These are phyloP conservation scores for Hemileia vastatrix DNA, from an alignment of 1,284 basidiomycete genomes.

Conservation along the genomic window DNA sequence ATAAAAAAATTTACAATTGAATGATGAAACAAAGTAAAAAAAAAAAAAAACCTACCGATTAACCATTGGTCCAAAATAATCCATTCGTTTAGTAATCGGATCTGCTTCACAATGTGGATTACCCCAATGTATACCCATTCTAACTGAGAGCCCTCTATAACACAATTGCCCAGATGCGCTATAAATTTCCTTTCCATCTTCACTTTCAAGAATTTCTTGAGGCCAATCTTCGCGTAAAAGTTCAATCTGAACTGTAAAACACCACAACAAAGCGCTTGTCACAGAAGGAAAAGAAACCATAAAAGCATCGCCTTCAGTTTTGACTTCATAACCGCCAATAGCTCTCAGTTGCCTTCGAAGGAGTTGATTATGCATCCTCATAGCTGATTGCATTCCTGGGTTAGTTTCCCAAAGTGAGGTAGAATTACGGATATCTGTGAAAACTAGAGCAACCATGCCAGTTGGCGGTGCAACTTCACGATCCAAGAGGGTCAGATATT, in stretches of 20 bases:
- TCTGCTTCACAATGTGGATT: conserved; percentile 83
- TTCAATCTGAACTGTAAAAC: conserved; percentile 74
- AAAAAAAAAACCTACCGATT: conserved; percentile 22
- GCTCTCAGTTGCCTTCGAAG: conserved; percentile 76
- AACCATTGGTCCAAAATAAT: conserved; percentile 50
- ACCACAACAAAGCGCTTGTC: conserved; percentile 81
- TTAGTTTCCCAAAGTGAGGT: conserved; percentile 97
- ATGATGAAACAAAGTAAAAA: conserved; percentile 77
- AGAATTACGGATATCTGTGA: conserved; percentile 97
- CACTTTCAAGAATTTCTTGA: conserved; percentile 79
- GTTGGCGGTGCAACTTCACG: conserved; percentile 76
- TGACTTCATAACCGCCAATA: conserved; percentile 97
- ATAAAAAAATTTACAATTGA: no score
- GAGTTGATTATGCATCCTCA: conserved; percentile 80
- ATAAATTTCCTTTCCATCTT: conserved; percentile 74
- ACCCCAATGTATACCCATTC: conserved; percentile 97
- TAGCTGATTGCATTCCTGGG: conserved; percentile 88
- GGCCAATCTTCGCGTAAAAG: conserved; percentile 87
- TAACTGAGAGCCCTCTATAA: conserved; percentile 79
- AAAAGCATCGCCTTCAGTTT: conserved; percentile 98
- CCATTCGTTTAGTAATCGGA: conserved; percentile 91
- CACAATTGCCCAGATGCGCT: conserved; percentile 57
- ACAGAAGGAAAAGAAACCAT: conserved; percentile 95
- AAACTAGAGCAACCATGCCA: conserved; percentile 86
- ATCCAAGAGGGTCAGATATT: conserved; percentile 55